A percentile compares a stretch with the other conserved stretches of the same genome.
Evolutionary conservation across 345 rosid genomes (phyloP).

Genomic region (Gossypium rotundifolium): DNA sequence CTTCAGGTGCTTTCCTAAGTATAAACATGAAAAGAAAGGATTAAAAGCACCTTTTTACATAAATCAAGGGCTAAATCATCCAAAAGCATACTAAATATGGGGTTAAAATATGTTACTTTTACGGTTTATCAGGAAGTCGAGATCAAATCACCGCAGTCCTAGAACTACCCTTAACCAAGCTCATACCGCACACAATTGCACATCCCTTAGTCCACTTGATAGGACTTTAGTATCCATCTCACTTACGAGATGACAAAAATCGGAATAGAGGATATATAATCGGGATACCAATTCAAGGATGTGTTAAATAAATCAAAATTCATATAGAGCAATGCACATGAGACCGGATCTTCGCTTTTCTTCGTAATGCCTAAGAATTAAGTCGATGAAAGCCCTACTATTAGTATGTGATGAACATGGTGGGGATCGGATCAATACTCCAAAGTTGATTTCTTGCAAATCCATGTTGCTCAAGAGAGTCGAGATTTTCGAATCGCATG

Average conservation of each 20-base stretch:
- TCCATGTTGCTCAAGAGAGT: constrained; percentile 73
- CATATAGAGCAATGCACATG: constrained; percentile 36
- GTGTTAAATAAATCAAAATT: not conserved
- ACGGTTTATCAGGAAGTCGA: constrained; percentile 71
- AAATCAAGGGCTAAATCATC: no score
- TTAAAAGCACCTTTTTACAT: no score
- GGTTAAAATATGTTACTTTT: no score
- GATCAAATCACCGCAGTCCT: constrained; percentile 55
- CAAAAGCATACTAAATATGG: no score
- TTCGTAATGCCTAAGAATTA: constrained; percentile 54
- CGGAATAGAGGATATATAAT: not conserved
- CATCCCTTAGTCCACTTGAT: not conserved
- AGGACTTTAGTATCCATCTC: not conserved
- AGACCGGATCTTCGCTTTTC: constrained; percentile 82
- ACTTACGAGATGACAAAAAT: not conserved
- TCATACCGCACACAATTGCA: constrained; percentile 43
- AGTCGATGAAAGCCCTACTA: constrained; percentile 49
- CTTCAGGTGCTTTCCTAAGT: no score
- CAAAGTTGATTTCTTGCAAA: constrained; percentile 75
- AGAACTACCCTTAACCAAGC: constrained; percentile 64
- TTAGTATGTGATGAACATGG: constrained; percentile 34
- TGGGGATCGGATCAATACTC: constrained; percentile 69
- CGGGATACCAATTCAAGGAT: not conserved
- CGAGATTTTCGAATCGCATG: constrained; percentile 59
- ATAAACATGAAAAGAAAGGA: no score